Evolutionary conservation across 2,329 filamentous ascomycete species (phyloP).

Genomic region (Aspergillus unguis): DNA sequence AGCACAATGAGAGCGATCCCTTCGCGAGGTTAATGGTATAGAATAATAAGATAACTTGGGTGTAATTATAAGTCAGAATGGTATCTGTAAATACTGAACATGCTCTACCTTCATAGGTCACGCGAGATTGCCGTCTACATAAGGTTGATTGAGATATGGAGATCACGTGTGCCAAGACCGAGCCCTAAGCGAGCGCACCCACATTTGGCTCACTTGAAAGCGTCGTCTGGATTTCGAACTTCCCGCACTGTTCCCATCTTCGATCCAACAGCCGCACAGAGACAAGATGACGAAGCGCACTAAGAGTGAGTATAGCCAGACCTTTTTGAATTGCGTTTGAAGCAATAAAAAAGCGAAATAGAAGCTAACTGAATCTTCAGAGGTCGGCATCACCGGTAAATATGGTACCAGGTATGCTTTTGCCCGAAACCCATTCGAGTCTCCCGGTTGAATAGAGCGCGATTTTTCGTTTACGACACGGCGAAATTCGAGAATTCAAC

Average conservation of each 20-base stretch:
- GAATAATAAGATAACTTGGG: no score
- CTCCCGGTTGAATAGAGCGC: constrained; percentile 15
- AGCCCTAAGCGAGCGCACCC: constrained; percentile 42
- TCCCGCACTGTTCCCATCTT: constrained; percentile 37
- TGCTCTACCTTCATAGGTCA: neutral
- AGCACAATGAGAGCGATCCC: no score
- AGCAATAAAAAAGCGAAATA: neutral
- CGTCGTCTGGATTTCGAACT: constrained; percentile 30
- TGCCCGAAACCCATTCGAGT: constrained; percentile 17
- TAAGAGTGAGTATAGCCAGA: constrained; percentile 57
- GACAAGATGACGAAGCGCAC: constrained; percentile 92
- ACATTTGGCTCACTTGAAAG: constrained; percentile 35
- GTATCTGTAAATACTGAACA: neutral
- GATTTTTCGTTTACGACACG: constrained; percentile 13
- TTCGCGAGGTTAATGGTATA: no score
- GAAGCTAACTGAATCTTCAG: constrained; percentile 37
- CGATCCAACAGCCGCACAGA: constrained; percentile 35
- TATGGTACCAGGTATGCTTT: constrained; percentile 86
- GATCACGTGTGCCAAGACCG: constrained; percentile 31
- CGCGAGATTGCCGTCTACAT: neutral
- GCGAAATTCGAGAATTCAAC: constrained; percentile 14
- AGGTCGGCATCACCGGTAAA: constrained; percentile 98
- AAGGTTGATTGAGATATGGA: neutral
- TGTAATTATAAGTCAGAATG: neutral
- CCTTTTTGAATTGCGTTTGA: neutral